Percentiles rank a stretch among this genome's conserved stretches.
Conservation (phyloP, 495 filamentous ascomycete genomes). For the Penicillium soppii region DNA sequence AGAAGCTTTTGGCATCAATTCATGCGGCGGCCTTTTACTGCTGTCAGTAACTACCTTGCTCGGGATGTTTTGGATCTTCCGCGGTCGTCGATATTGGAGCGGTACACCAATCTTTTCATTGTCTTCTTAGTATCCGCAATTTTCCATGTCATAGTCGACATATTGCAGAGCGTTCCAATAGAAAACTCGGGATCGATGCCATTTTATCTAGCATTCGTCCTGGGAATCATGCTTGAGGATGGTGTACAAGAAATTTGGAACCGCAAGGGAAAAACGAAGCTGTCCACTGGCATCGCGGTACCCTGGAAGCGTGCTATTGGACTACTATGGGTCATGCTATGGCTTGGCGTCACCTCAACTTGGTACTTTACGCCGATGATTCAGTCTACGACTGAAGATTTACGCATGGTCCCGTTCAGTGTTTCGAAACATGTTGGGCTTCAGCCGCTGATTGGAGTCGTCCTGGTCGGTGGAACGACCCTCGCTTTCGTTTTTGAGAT, state of each 20-base stretch:
- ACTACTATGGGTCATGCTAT: conserved; percentile 8
- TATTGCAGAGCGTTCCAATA: conserved; percentile 1
- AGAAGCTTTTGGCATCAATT: conserved; percentile 9
- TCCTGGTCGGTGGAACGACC: background rate
- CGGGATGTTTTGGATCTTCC: background rate
- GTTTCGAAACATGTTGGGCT: background rate
- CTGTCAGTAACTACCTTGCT: background rate
- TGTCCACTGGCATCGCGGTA: background rate
- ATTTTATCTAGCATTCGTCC: conserved; percentile 10
- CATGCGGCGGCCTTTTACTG: conserved; percentile 3
- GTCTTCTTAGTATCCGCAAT: conserved; percentile 1
- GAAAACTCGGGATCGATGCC: conserved; percentile 3
- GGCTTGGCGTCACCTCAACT: conserved; percentile 13
- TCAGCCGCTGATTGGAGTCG: background rate
- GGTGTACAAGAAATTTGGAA: conserved; percentile 5
- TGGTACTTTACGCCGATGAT: conserved; percentile 21
- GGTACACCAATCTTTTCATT: conserved; percentile 1
- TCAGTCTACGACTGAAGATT: conserved; percentile 3
- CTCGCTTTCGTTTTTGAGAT: background rate
- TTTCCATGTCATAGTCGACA: conserved; percentile 3
- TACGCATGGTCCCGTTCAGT: conserved; percentile 16
- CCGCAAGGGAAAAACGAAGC: background rate
- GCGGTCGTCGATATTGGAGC: background rate
- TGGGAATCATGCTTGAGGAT: conserved; percentile 10
- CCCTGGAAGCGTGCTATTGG: conserved; percentile 6